Percentiles rank a stretch among this genome's conserved stretches.
Conservation (phyloP, 805 yeast species). For the Cyberlindnera mississippiensis region DNA sequence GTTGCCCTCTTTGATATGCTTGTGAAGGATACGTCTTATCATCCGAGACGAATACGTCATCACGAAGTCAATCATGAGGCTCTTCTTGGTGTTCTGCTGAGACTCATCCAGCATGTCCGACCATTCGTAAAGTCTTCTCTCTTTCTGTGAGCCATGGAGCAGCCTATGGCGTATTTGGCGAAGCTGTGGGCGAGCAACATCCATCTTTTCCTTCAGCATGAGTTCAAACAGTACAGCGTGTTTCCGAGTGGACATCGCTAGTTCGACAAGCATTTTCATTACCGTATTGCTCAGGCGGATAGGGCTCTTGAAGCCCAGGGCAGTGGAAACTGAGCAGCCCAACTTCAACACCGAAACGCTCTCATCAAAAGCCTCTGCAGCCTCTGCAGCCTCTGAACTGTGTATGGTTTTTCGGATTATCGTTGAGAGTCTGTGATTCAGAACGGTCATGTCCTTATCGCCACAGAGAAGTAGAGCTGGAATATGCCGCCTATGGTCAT, state of each 20-base stretch:
- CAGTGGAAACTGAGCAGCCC: no score
- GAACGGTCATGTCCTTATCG: no score
- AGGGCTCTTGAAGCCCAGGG: no score
- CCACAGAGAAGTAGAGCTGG: no score
- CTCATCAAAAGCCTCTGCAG: no score
- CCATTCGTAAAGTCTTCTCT: conserved; percentile 5
- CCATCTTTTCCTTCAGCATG: conserved; percentile 1
- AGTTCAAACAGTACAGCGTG: not conserved
- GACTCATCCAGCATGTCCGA: conserved; percentile 1
- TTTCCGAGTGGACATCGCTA: not conserved
- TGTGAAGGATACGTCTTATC: conserved; percentile 7
- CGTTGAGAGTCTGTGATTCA: no score
- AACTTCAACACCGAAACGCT: no score
- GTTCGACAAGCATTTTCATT: not conserved
- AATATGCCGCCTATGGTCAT: no score
- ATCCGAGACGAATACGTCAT: conserved; percentile 3
- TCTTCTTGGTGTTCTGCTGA: not conserved
- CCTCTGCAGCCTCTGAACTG: no score
- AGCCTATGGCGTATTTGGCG: conserved; percentile 1
- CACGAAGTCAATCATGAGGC: conserved; percentile 1
- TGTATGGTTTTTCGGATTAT: no score
- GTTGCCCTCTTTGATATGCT: conserved; percentile 2
- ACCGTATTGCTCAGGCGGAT: no score
- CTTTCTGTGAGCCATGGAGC: conserved; percentile 1
- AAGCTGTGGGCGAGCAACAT: not conserved